A percentile compares a stretch with the other conserved stretches of the same genome.
These are phyloP conservation scores for Naegleria gruberi DNA, from an alignment of 208 protist species.

Conservation along the genomic window DNA sequence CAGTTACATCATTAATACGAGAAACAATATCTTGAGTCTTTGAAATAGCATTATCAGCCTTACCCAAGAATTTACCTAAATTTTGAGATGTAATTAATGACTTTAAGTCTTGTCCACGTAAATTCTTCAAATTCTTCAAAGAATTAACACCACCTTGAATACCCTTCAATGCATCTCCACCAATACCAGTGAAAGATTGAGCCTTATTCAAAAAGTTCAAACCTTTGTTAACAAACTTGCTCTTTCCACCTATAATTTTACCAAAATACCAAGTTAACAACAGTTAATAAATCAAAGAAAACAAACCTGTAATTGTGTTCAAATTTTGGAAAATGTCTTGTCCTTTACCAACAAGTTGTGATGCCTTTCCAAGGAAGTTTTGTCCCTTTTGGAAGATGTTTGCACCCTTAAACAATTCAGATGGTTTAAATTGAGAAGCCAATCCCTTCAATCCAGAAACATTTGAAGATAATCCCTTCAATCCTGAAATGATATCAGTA, in stretches of 20 bases:
- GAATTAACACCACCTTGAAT: neutral
- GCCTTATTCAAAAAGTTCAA: neutral
- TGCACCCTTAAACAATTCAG: neutral
- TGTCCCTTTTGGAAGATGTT: neutral
- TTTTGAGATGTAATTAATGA: neutral
- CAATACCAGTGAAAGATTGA: neutral
- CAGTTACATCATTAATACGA: neutral
- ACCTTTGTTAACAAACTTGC: neutral
- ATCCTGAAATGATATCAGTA: neutral
- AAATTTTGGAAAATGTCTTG: neutral
- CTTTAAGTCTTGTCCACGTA: neutral
- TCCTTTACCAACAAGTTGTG: neutral
- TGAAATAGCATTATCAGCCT: neutral
- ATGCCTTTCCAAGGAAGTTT: neutral
- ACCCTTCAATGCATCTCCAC: neutral
- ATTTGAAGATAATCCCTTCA: neutral
- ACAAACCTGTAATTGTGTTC: neutral
- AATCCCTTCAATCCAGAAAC: neutral
- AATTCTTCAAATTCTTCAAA: neutral
- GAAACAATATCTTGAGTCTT: neutral
- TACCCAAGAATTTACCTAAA: neutral
- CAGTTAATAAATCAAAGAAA: too few relatives aligned
- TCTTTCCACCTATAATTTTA: neutral
- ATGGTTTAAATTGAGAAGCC: neutral
- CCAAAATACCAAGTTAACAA: too few relatives aligned